phyloP scores from a whole-genome alignment of 352 stramenopile species.

The Saprolegnia diclina region DNA sequence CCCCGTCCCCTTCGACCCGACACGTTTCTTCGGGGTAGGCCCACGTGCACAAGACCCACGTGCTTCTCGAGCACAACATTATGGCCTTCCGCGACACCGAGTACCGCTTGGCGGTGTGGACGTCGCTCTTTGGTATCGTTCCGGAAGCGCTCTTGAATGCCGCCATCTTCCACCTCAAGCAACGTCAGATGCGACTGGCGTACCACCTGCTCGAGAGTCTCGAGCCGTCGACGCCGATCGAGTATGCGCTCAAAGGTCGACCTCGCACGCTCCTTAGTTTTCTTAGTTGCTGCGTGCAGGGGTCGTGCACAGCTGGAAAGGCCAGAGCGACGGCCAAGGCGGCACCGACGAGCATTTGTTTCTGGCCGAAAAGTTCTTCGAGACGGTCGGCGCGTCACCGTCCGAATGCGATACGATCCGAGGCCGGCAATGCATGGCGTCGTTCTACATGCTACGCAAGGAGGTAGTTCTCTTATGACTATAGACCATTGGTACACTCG shows the following conservation, averaged over 20 bases:
- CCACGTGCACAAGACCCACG: slow-evolving; percentile 28
- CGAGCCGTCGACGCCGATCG: slow-evolving; percentile 37
- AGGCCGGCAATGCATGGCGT: slow-evolving; percentile 65
- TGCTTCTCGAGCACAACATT: slow-evolving; percentile 49
- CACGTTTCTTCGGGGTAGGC: background rate
- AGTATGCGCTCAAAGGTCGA: slow-evolving; percentile 44
- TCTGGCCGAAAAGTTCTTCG: slow-evolving; percentile 62
- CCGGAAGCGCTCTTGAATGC: slow-evolving; percentile 54
- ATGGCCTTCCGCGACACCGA: slow-evolving; percentile 41
- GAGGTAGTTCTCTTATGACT: slow-evolving; percentile 29
- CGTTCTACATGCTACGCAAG: slow-evolving; percentile 58
- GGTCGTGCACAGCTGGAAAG: slow-evolving; percentile 54
- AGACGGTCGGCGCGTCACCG: slow-evolving; percentile 43
- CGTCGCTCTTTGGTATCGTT: slow-evolving; percentile 37
- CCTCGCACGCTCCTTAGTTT: background rate
- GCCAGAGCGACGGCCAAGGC: slow-evolving; percentile 36
- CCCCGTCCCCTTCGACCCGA: background rate
- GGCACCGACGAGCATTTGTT: slow-evolving; percentile 64
- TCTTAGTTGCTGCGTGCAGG: slow-evolving; percentile 17
- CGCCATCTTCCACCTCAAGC: slow-evolving; percentile 46
- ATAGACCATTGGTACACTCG: background rate
- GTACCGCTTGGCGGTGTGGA: slow-evolving; percentile 28
- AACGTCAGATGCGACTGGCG: slow-evolving; percentile 41
- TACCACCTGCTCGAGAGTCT: slow-evolving; percentile 56
- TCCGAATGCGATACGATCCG: slow-evolving; percentile 58